Evolutionary conservation across 257 asterid species (phyloP).

Genomic region (Voacanga thouarsii): DNA sequence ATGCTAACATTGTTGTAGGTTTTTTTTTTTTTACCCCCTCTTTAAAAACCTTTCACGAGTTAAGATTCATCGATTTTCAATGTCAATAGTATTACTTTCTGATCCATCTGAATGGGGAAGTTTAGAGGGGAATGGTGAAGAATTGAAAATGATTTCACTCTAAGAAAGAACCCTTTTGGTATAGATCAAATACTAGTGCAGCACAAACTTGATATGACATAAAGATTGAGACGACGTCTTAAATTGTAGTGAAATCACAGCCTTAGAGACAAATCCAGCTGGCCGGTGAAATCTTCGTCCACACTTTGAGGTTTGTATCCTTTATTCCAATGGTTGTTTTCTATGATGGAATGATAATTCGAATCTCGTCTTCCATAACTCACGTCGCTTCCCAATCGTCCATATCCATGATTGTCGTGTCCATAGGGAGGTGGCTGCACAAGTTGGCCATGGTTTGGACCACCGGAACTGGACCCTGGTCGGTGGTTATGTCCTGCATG

Average conservation of each 20-base stretch:
- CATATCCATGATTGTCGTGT: conserved; percentile 16
- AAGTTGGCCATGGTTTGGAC: background rate
- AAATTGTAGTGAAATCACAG: conserved; percentile 31
- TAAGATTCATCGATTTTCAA: background rate
- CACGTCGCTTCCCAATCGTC: conserved; percentile 13
- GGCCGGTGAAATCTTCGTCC: conserved; percentile 50
- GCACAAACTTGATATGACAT: background rate
- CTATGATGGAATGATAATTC: conserved; percentile 27
- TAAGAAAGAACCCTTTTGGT: background rate
- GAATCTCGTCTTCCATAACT: conserved; percentile 31
- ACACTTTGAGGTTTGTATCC: conserved; percentile 32
- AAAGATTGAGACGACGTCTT: background rate
- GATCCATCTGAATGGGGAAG: background rate
- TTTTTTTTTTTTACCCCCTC: no score
- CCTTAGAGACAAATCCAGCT: conserved; percentile 65
- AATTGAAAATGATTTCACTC: background rate
- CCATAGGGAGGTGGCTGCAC: conserved; percentile 11
- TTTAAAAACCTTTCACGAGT: no score
- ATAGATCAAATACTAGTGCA: background rate
- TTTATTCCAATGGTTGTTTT: conserved; percentile 17
- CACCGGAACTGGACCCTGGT: conserved; percentile 7
- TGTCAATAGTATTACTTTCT: background rate
- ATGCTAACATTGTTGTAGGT: background rate
- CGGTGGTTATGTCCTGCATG: conserved; percentile 32
- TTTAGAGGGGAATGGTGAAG: background rate